Conservation (phyloP, 345 rosid genomes). For the Moricandia arvensis region DNA sequence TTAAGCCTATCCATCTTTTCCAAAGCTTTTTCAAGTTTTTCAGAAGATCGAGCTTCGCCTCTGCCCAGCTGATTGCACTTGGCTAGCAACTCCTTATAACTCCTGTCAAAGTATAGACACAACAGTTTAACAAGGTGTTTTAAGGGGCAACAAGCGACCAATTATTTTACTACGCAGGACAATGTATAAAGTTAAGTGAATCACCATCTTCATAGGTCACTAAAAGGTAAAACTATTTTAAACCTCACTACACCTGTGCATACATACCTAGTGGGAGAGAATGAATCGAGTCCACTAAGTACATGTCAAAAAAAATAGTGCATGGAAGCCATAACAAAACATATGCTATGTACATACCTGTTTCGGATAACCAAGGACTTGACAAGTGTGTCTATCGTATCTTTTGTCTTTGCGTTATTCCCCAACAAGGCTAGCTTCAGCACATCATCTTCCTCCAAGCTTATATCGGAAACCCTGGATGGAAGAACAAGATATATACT, state of each 20-base stretch:
- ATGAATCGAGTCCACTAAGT: constrained; percentile 1
- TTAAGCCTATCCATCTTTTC: constrained; percentile 64
- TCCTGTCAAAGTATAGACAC: constrained; percentile 43
- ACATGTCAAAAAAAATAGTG: background rate
- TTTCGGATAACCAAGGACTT: constrained; percentile 75
- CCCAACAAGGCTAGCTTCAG: constrained; percentile 76
- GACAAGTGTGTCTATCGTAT: constrained; percentile 68
- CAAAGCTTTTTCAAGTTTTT: constrained; percentile 73
- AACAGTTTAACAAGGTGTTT: constrained; percentile 17
- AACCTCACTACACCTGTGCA: background rate
- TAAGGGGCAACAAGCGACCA: background rate
- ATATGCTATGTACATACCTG: constrained; percentile 46
- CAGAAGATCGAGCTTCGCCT: constrained; percentile 70
- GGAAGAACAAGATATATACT: background rate
- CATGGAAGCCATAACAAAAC: background rate
- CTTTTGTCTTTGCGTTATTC: constrained; percentile 55
- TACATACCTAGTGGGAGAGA: background rate
- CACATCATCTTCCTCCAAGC: constrained; percentile 75
- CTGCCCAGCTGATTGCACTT: constrained; percentile 89
- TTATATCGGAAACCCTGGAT: constrained; percentile 71
- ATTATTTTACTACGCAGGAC: background rate
- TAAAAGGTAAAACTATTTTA: background rate
- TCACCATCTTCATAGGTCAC: background rate
- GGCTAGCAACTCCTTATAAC: constrained; percentile 80
- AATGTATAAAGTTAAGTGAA: background rate